Base-by-base conservation (phyloP, 23 red algal genomes). In the Gracilaria caudata region DNA sequence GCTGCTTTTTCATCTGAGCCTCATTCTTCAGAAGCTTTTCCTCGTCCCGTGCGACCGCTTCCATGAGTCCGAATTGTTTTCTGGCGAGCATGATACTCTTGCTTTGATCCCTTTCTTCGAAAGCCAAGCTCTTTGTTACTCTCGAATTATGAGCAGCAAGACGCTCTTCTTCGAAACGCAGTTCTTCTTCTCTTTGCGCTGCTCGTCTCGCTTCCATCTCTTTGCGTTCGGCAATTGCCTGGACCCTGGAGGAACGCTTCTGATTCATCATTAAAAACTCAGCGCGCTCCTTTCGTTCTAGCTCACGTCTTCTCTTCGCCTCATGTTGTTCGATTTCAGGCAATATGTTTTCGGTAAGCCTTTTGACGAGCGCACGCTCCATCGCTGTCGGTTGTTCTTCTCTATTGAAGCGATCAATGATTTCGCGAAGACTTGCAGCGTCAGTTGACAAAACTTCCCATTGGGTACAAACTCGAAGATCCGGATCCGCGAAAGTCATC, bases 191-290 rank as follows among this genome's bases (percentile, higher is more conserved):
- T 60, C 70, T 23, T 23, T 79, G 66, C 3, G 84, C 84, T 20
- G 72, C 84, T 58, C 39, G 28, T 16, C 65, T 32, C 51, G 76
- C 87, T 19, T 66, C 77, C 55, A 49, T 73, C 41, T 81, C 64
- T 23, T 76, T 75, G 45, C 71, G 71, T 36, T 82, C 57, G 19
- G 64, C 72, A 65, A 91, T 73, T 1, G 76, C 87, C 59, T 91
- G 64, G 23, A 91, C 78, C 26, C 87, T 54, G 25, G 87, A 82
- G 43, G 87, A 91, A 26, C 78, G 76, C 70, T 91, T 91, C 66
- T 80, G 33, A 20, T 36, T 82, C 65, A 66, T 46, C 41, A 82
- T 54, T 21, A 63, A 25, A 36, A 73, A 37, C 17, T 73, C 76
- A 2, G 71, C 49, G 7, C 78, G 76, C 33, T 60, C n/a, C 65